Base-by-base conservation (phyloP, 2,329 filamentous ascomycete genomes). In the Fusarium praegraminearum region DNA sequence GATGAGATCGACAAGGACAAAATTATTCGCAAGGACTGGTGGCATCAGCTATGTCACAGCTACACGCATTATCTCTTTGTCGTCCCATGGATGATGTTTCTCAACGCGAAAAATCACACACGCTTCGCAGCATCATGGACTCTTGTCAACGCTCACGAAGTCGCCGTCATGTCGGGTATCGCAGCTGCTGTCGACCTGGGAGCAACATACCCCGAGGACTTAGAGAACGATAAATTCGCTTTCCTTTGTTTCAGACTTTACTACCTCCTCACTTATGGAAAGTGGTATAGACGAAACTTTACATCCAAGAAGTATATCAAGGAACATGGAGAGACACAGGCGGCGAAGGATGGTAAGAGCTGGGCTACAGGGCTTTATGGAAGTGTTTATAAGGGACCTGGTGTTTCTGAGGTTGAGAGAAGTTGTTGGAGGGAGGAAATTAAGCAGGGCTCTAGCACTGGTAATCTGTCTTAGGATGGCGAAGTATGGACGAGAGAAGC, bases 201-300 rank as follows among this genome's bases (percentile, higher is more conserved):
- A 2, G 66, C 65, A 1, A 51, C 22, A 0, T 69, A 69, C 11
- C 66, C 66, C 4, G 66, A 69, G 63, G 88, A 90, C 70, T 74
- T 91, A 3, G 88, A 90, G 77, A 77, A 86, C n/a, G 88, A 90
- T 64, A 81, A 80, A 55, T 91, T 89, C 72, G 86, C 89, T 0
- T 82, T 90, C 57, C 72, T 90, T 62, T 83, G 84, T 49, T 91
- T 90, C 72, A 76, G 88, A 44, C 74, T 90, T 62, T 90, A 90
- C 68, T 90, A 90, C 62, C 76, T 90, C 50, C 75, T 91, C 4
- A 78, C 81, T 0, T 90, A 90, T 70, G 88, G 89, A 24, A 86
- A 84, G 69, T 90, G 88, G 88, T 89, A 90, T 73, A 77, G 82
- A 12, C 74, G 79, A 20, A 69, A 67, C n/a, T 73, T 74, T 41